Evolutionary conservation across 1,284 basidiomycete species (phyloP), one percentile per base, ranked within the genome.

Genomic region (Stygiomarasmius scandens): DNA sequence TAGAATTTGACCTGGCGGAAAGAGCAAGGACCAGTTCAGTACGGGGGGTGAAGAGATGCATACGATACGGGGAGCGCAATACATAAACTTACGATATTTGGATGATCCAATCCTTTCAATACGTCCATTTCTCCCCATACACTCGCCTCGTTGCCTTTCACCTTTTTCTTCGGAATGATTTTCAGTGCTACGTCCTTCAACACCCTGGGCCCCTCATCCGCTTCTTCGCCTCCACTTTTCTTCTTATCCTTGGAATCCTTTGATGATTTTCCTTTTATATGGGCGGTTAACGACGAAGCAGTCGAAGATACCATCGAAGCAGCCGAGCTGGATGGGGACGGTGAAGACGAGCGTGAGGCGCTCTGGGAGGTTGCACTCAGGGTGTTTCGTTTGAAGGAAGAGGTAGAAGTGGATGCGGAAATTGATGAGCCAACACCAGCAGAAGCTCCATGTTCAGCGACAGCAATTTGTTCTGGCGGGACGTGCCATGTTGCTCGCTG

Each of bases 121-220:
- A 97, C 90, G 52, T 93, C 86, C 86, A 96, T 95, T 76, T 98
- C 95, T 45, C 86, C 81, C 87, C 91, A 93, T 0, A 96, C 93
- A 59, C 84, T 87, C 52, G 78, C 84, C 71, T 92, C 90, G 63
- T 93, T 93, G 11, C 90, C 93, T 72, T 92, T 95, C 62, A 96
- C 91, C 66, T 92, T 92, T 75, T 95, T 95, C 81, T 95, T 95
- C 10, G 90, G 81, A 51, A 96, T 95, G 60, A 95, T 84, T 74
- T 95, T 95, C 52, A 95, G 74, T 16, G 94, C 94, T 2, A 96
- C 93, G 3, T 93, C 89, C 66, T 89, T 84, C 49, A 75, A 80
- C 54, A 82, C 61, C 3, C 72, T 68, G 38, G 67, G 72, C 5
- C 22, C 61, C 49, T 25, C 56, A 64, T 55, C 47, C 55, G 53